Evolutionary conservation across 2,329 filamentous ascomycete genomes (phyloP).

Genomic region (Fusarium subtropicale): DNA sequence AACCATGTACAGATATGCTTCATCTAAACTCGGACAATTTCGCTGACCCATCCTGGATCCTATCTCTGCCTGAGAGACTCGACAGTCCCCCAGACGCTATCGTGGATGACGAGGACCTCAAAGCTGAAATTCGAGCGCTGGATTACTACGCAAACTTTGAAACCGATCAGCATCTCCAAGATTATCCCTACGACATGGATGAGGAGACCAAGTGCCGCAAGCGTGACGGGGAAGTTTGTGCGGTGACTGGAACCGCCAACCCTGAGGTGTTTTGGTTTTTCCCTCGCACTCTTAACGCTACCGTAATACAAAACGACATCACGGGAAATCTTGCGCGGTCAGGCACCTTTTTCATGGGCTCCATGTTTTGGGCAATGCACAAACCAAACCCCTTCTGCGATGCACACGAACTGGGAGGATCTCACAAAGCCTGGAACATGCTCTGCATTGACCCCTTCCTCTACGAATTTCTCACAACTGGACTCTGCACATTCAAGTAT

Average conservation of each 20-base stretch:
- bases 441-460: background rate
- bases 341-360: background rate
- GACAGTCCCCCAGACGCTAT: background rate
- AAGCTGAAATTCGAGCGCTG: background rate
- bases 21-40: background rate
- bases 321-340: background rate
- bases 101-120: background rate
- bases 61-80: background rate
- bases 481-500: background rate
- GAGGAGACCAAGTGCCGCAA: background rate
- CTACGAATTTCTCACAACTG: background rate
- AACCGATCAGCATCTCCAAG: background rate
- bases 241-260: background rate
- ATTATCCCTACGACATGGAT: background rate
- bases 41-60: background rate
- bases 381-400: background rate
- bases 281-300: background rate
- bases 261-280: background rate
- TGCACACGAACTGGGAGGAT: background rate
- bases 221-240: background rate
- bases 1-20: background rate
- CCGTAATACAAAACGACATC: background rate
- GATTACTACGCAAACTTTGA: background rate
- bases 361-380: background rate
- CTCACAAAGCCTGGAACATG: background rate